Evolutionary conservation across 371 early-diverging fungal genomes (phyloP).

Genomic region (Mortierella sp.): DNA sequence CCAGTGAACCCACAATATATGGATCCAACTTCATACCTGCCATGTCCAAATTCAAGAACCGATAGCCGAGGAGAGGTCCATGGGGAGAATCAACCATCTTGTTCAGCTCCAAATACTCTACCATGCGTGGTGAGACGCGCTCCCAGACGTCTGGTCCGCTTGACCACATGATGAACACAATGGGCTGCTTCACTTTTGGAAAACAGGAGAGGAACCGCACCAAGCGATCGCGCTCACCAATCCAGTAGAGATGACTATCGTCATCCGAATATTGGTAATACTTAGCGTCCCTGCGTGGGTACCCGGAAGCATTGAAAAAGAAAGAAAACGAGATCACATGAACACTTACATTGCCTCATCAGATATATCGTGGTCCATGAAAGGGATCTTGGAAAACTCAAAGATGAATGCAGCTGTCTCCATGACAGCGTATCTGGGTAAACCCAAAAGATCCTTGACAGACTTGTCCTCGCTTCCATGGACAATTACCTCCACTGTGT

Average conservation of each 20-base stretch:
- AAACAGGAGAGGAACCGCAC: constrained; percentile 41
- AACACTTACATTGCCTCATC: constrained; percentile 30
- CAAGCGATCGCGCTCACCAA: constrained; percentile 23
- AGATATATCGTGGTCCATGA: constrained; percentile 20
- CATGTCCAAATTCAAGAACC: constrained; percentile 35
- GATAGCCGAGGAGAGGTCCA: constrained; percentile 25
- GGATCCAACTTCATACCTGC: constrained; percentile 31
- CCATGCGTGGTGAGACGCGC: constrained; percentile 35
- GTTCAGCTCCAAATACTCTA: constrained; percentile 32
- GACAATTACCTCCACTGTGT: constrained; percentile 36
- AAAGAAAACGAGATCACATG: background rate
- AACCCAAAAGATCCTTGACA: constrained; percentile 22
- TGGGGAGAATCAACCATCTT: constrained; percentile 25
- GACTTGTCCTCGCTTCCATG: constrained; percentile 39
- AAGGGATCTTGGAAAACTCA: constrained; percentile 38
- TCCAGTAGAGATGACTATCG: constrained; percentile 34
- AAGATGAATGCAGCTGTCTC: constrained; percentile 43
- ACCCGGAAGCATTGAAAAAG: background rate
- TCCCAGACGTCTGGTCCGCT: constrained; percentile 32
- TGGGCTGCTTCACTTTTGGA: constrained; percentile 45
- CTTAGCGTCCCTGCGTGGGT: background rate
- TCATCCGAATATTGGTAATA: background rate
- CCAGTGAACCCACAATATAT: constrained; percentile 34
- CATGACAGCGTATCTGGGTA: constrained; percentile 33
- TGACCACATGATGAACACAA: constrained; percentile 49